phyloP scores from a whole-genome alignment of 1,139 yeast species.

The Taphrina pruni region DNA sequence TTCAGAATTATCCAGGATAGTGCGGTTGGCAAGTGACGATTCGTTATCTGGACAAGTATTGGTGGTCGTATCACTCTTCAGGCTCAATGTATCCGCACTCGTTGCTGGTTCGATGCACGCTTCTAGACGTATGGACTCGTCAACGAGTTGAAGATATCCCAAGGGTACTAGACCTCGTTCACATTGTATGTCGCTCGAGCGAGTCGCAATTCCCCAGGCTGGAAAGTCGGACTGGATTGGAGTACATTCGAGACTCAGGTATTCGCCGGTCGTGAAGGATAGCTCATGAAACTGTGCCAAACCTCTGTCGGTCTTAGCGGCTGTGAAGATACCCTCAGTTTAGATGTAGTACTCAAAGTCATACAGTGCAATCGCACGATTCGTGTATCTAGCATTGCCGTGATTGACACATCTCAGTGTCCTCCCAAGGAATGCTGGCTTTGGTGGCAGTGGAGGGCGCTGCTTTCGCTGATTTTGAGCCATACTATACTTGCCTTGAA shows the following conservation, averaged over 20 bases:
- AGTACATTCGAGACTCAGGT: background rate
- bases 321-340: background rate
- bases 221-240: constrained; percentile 5
- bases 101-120: too few species aligned
- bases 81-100: too few species aligned
- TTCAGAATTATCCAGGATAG: too few species aligned
- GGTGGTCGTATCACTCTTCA: too few species aligned
- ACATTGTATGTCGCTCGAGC: background rate
- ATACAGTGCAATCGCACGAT: background rate
- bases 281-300: constrained; percentile 8
- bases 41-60: too few species aligned
- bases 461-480: background rate
- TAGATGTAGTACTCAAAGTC: constrained; percentile 5
- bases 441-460: constrained; percentile 3
- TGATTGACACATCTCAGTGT: background rate
- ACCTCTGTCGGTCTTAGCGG: background rate
- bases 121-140: background rate
- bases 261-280: constrained; percentile 3
- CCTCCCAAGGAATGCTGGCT: constrained; percentile 6
- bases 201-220: constrained; percentile 7
- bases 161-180: constrained; percentile 4
- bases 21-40: too few species aligned
- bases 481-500: background rate
- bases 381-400: background rate
- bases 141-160: background rate